phyloP scores from a whole-genome alignment of 1,284 basidiomycete species.

The Austroboletus olivaceoglutinosus region DNA sequence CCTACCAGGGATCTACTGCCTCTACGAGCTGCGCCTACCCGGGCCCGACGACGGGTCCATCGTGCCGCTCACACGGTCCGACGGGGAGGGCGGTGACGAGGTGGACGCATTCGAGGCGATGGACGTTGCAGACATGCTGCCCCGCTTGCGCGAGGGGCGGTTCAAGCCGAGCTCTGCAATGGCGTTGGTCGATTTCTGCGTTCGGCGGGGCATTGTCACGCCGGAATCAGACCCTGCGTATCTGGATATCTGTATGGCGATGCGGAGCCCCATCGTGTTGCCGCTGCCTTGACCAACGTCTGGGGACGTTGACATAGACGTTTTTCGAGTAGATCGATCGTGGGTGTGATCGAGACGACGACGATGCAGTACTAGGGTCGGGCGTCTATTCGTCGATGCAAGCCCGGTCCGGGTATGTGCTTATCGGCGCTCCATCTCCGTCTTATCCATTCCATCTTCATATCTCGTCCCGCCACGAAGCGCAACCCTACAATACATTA shows the following conservation, averaged over 20 bases:
- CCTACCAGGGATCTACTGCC: conserved; percentile 19
- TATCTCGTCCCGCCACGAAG: no score
- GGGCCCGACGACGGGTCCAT: conserved; percentile 34
- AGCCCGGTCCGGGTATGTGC: no score
- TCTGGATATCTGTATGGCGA: conserved; percentile 34
- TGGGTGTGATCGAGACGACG: no score
- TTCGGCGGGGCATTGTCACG: conserved; percentile 49
- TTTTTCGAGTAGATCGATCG: no score
- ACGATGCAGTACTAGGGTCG: no score
- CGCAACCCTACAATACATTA: no score
- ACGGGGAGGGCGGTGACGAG: conserved; percentile 36
- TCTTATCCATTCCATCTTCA: no score
- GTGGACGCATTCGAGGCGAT: conserved; percentile 43
- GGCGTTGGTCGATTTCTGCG: conserved; percentile 41
- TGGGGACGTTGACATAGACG: no score
- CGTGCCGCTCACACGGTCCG: conserved; percentile 24
- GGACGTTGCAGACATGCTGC: conserved; percentile 29
- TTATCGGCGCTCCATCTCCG: no score
- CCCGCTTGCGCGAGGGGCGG: conserved; percentile 37
- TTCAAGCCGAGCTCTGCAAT: conserved; percentile 59
- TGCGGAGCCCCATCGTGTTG: conserved; percentile 16
- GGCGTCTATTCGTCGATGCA: no score
- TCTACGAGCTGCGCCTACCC: conserved; percentile 43
- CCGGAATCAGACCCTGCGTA: conserved; percentile 42
- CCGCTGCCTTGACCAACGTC: conserved; percentile 21